Conservation (phyloP, 2,329 filamentous ascomycete genomes). For the Claviceps spartinae region DNA sequence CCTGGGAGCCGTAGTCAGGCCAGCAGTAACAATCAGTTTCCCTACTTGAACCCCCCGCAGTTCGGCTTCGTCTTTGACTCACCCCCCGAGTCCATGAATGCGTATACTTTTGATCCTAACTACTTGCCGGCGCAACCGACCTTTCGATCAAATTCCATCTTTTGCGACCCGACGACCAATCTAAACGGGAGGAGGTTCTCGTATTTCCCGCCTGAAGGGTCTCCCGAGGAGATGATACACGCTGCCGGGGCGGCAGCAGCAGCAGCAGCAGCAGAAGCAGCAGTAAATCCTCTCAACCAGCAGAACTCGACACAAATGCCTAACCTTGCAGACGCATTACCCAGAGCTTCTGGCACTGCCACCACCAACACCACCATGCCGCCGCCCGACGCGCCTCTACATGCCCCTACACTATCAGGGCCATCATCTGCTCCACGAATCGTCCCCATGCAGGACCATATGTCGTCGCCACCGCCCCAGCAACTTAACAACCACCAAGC, state of each 20-base stretch:
- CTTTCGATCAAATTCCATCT: slow-evolving; percentile 55
- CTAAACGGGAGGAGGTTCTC: slow-evolving; percentile 44
- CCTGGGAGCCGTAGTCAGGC: slow-evolving; percentile 14
- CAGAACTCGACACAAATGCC: slow-evolving; percentile 23
- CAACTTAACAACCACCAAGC: slow-evolving; percentile 4
- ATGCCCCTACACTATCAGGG: slow-evolving; percentile 14
- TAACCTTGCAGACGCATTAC: slow-evolving; percentile 31
- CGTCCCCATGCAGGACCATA: slow-evolving; percentile 14
- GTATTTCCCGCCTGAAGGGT: slow-evolving; percentile 46
- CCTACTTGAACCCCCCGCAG: slow-evolving; percentile 35
- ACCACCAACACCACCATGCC: slow-evolving; percentile 20
- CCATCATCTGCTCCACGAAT: slow-evolving; percentile 14
- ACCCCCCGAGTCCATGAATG: slow-evolving; percentile 38
- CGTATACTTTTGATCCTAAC: slow-evolving; percentile 29
- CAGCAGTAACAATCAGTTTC: slow-evolving; percentile 18
- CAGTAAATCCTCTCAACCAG: slow-evolving; percentile 12
- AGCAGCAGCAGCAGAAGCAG: slow-evolving; percentile 16
- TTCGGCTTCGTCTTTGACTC: slow-evolving; percentile 47
- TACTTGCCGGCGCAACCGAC: slow-evolving; percentile 33
- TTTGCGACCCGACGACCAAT: slow-evolving; percentile 43
- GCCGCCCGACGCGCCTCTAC: slow-evolving; percentile 21
- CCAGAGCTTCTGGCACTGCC: slow-evolving; percentile 4
- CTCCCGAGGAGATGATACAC: slow-evolving; percentile 20
- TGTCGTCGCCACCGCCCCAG: slow-evolving; percentile 18
- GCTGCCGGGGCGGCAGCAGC: slow-evolving; percentile 13